Conservation (phyloP, 805 yeast genomes). For the Suhomyces emberorum region DNA sequence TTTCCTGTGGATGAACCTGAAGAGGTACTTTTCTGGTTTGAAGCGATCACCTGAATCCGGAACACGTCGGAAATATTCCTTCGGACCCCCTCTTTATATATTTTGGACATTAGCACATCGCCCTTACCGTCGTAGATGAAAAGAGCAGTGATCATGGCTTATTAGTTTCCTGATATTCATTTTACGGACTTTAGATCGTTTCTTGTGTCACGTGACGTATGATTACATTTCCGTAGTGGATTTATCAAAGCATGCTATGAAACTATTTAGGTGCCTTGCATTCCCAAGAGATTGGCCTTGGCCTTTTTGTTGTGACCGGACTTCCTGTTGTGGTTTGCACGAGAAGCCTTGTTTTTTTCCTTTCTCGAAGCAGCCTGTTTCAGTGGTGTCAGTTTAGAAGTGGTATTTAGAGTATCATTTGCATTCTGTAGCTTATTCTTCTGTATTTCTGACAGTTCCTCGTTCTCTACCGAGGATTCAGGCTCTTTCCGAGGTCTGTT, state of each 20-base stretch:
- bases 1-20: slow-evolving; percentile 13
- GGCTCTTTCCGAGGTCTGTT: slow-evolving; percentile 8
- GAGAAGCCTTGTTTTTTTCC: slow-evolving; percentile 53
- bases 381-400: too few relatives aligned
- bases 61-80: slow-evolving; percentile 82
- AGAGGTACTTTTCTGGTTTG: slow-evolving; percentile 26
- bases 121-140: slow-evolving; percentile 77
- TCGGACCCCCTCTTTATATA: slow-evolving; percentile 72
- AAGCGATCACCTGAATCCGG: slow-evolving; percentile 84
- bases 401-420: too few relatives aligned
- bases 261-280: slow-evolving; percentile 12
- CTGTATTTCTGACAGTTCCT: neutral
- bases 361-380: slow-evolving; percentile 40
- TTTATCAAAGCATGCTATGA: too few relatives aligned
- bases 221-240: too few relatives aligned
- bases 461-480: neutral
- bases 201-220: too few relatives aligned
- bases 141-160: slow-evolving; percentile 89
- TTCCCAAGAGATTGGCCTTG: slow-evolving; percentile 22
- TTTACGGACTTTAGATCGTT: too few relatives aligned
- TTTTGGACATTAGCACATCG: slow-evolving; percentile 73
- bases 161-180: too few relatives aligned
- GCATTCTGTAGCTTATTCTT: neutral
- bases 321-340: slow-evolving; percentile 66
- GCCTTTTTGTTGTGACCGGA: slow-evolving; percentile 58